phyloP scores from a whole-genome alignment of 2,329 filamentous ascomycete species.

The Dryadomyces quercus-mongolicae region DNA sequence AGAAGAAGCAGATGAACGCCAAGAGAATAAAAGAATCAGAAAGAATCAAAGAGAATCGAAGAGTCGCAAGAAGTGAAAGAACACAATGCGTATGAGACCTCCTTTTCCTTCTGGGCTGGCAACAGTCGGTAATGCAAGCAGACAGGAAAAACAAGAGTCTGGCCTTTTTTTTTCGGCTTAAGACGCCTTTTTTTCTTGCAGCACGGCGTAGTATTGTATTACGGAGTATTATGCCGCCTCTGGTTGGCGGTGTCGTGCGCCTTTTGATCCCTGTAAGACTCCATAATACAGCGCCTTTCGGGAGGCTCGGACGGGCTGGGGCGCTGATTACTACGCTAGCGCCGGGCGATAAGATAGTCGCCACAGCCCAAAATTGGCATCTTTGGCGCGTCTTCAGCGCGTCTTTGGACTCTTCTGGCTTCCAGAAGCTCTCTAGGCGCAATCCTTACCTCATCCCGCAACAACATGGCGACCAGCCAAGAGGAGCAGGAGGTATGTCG shows the following conservation, averaged over 20 bases:
- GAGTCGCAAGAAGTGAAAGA: not conserved
- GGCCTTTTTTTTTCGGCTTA: not conserved
- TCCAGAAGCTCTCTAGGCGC: not conserved
- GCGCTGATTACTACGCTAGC: not conserved
- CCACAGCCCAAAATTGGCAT: not conserved
- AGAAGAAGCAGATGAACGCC: not conserved
- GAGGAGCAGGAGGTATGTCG: slow-evolving; percentile 16
- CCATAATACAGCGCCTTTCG: not conserved
- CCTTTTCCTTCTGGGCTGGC: not conserved
- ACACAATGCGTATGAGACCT: not conserved
- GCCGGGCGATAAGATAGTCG: not conserved
- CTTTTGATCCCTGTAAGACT: not conserved
- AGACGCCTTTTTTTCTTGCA: not conserved
- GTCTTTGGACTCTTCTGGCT: not conserved
- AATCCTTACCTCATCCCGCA: not conserved
- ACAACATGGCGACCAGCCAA: slow-evolving; percentile 14
- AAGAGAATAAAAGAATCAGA: not conserved
- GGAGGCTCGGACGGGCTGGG: not conserved
- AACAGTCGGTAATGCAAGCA: not conserved
- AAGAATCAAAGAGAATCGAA: not conserved
- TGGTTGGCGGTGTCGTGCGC: not conserved
- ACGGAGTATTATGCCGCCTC: not conserved
- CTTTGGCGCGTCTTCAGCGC: not conserved
- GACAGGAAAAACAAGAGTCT: not conserved
- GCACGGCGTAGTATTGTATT: not conserved